These are phyloP conservation scores for Penicillium expansum DNA, from an alignment of 2,329 filamentous ascomycete species.

Conservation along the genomic window DNA sequence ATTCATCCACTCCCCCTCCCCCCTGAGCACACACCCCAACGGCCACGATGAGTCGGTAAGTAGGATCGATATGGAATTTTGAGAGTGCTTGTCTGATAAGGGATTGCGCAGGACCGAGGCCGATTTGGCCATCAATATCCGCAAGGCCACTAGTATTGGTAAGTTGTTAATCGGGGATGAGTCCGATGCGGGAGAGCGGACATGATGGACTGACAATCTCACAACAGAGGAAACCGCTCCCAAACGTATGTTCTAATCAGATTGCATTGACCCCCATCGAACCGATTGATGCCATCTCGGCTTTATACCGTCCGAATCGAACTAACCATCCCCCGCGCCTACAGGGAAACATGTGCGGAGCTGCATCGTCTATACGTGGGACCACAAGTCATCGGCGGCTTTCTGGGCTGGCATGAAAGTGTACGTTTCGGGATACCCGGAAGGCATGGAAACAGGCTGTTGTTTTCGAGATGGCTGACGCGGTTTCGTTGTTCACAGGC, in stretches of 20 bases:
- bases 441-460: neutral
- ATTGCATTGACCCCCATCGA: slow-evolving; percentile 4
- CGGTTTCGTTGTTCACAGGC: slow-evolving; percentile 51
- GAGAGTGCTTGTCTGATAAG: neutral
- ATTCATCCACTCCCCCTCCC: slow-evolving; percentile 11
- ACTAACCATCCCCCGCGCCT: slow-evolving; percentile 9
- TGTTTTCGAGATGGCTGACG: slow-evolving; percentile 10
- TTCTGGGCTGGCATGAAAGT: slow-evolving; percentile 99
- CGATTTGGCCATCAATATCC: slow-evolving; percentile 64
- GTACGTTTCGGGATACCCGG: slow-evolving; percentile 53
- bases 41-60: slow-evolving; percentile 62
- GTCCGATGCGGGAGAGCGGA: slow-evolving; percentile 4
- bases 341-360: slow-evolving; percentile 89
- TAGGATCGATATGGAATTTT: neutral
- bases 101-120: slow-evolving; percentile 54
- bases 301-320: slow-evolving; percentile 1
- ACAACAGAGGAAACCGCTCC: slow-evolving; percentile 61
- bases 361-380: slow-evolving; percentile 98
- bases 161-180: slow-evolving; percentile 21
- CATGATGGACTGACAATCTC: slow-evolving; percentile 16
- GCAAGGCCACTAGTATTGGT: slow-evolving; percentile 65
- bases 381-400: slow-evolving; percentile 89
- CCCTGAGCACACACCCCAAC: slow-evolving; percentile 44
- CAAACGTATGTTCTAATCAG: slow-evolving; percentile 52
- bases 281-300: slow-evolving; percentile 8